These are phyloP conservation scores for Wickerhamomyces chaumierensis DNA, from an alignment of 805 yeast species.

Conservation along the genomic window DNA sequence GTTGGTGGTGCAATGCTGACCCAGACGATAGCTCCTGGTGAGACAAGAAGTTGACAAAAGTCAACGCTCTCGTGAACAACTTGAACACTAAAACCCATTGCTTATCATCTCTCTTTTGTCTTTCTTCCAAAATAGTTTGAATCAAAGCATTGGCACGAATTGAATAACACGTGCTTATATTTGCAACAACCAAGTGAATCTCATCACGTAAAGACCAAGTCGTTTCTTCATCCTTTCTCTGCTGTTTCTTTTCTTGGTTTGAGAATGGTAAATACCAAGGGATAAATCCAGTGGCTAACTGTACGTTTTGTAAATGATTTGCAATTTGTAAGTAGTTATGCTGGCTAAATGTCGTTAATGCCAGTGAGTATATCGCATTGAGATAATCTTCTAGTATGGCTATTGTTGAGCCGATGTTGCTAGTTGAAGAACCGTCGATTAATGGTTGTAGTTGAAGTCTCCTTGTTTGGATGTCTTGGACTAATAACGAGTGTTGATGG, in stretches of 20 bases:
- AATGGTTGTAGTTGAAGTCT: too few relatives aligned
- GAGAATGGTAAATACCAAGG: slow-evolving; percentile 12
- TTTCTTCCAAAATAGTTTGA: not conserved
- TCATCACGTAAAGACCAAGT: slow-evolving; percentile 15
- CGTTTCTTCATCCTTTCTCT: not conserved
- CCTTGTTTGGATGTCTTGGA: too few relatives aligned
- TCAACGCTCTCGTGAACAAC: slow-evolving; percentile 10
- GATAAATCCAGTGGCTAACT: not conserved
- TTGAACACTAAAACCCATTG: slow-evolving; percentile 12
- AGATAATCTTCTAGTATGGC: not conserved
- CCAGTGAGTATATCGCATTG: not conserved
- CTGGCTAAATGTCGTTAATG: too few relatives aligned
- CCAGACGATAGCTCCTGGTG: not conserved
- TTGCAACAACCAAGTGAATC: slow-evolving; percentile 7
- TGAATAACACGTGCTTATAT: slow-evolving; percentile 6
- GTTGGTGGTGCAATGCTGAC: too few relatives aligned
- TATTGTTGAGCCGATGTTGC: not conserved
- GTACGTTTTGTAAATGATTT: not conserved
- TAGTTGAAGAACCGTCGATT: too few relatives aligned
- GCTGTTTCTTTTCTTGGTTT: not conserved
- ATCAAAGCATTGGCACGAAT: slow-evolving; percentile 7
- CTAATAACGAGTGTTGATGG: too few relatives aligned
- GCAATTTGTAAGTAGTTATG: not conserved
- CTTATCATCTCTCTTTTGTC: not conserved
- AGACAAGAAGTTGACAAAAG: slow-evolving; percentile 8